Conservation (phyloP, 1,139 yeast genomes). For the Debaryomyces fabryi region DNA sequence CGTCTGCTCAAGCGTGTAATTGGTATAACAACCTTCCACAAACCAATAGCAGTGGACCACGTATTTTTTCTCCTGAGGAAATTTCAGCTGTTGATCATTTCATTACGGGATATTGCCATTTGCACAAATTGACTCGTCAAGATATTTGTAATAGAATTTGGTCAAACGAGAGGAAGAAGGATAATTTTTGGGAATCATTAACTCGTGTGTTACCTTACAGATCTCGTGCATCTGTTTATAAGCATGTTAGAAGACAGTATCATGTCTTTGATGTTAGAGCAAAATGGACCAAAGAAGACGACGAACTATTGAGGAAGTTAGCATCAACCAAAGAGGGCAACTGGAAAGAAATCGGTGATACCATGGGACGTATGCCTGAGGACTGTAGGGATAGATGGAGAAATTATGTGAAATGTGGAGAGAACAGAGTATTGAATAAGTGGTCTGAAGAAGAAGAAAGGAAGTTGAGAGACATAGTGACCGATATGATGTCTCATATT, state of each 20-base stretch:
- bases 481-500: constrained; percentile 34
- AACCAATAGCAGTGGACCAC: constrained; percentile 36
- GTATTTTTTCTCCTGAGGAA: constrained; percentile 64
- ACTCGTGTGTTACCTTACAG: constrained; percentile 80
- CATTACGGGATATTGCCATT: constrained; percentile 65
- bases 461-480: constrained; percentile 57
- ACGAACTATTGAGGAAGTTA: constrained; percentile 60
- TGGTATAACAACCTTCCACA: constrained; percentile 43
- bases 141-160: constrained; percentile 83
- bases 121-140: constrained; percentile 61
- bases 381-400: constrained; percentile 97
- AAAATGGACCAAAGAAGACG: constrained; percentile 85
- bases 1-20: constrained; percentile 34
- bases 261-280: constrained; percentile 87
- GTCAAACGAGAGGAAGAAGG: constrained; percentile 83
- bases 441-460: constrained; percentile 81
- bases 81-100: constrained; percentile 71
- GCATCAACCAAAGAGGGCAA: constrained; percentile 73
- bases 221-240: constrained; percentile 85
- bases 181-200: constrained; percentile 84
- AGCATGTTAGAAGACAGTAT: constrained; percentile 87
- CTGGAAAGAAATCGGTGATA: constrained; percentile 81
- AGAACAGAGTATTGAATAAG: constrained; percentile 67
- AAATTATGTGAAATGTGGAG: constrained; percentile 90
- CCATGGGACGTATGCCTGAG: constrained; percentile 92